A percentile compares a stretch with the other conserved stretches of the same genome.
Evolutionary conservation across 2,329 filamentous ascomycete species (phyloP).

Genomic region (Thelonectria rubi): DNA sequence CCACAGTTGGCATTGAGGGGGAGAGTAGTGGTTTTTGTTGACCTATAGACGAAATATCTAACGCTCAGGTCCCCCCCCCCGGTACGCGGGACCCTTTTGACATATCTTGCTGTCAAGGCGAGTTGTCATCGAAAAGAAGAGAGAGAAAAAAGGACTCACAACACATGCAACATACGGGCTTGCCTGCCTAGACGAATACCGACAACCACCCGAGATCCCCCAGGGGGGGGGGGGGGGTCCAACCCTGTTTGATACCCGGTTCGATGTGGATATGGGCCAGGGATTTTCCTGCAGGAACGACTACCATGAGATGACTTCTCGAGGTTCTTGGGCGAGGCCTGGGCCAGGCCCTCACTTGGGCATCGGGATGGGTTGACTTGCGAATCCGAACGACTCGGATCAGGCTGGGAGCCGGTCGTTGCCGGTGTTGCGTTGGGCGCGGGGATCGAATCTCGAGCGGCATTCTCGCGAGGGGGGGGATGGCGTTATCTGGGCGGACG

Average conservation of each 20-base stretch:
- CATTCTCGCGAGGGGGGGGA: background rate
- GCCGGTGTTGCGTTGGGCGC: conserved; percentile 1
- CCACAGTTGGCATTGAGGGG: conserved; percentile 8
- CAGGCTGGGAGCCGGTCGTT: conserved; percentile 11
- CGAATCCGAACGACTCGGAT: conserved; percentile 13
- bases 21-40: background rate
- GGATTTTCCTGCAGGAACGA: conserved; percentile 6
- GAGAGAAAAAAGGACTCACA: no score
- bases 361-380: conserved; percentile 3
- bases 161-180: no score
- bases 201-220: conserved; percentile 2
- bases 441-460: background rate
- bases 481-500: background rate
- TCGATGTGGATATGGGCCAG: background rate
- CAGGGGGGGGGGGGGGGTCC: background rate
- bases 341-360: conserved; percentile 8
- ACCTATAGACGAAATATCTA: conserved; percentile 17
- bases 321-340: background rate
- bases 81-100: background rate
- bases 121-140: conserved; percentile 7
- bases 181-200: conserved; percentile 5
- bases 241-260: background rate
- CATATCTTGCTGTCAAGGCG: conserved; percentile 2
- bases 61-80: no score
- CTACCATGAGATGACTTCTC: conserved; percentile 1